Base-by-base conservation (phyloP, 2,329 filamentous ascomycete genomes). In the Myrmaecium sp. region DNA sequence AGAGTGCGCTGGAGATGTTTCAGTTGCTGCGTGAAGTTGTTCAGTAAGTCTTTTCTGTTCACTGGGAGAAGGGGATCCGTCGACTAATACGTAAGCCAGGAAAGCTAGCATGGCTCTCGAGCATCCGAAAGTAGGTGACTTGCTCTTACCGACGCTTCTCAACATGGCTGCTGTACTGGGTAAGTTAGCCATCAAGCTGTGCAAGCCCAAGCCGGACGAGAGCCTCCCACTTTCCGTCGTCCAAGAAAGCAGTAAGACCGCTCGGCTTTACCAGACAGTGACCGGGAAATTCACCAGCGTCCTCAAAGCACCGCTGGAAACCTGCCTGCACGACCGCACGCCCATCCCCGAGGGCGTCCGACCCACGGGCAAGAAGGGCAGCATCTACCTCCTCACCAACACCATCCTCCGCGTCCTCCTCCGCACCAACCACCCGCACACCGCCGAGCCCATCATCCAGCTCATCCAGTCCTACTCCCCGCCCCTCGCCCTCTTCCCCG, bases 341-440 rank as follows among this genome's bases (percentile, higher is more conserved):
- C 72, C 72, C 11, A 70, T 66, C 14, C 61, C 69, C 8, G 57
- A 58, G 9, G 60, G 62, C 0, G 51, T 66, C 14, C 49, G 46
- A 30, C 81, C 82, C 0, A 77, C 84, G 40, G 82, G 83, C 29
- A 91, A 84, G 47, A 82, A 86, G 44, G 57, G 76, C 7, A 84
- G 81, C 22, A 83, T 94, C 34, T 94, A 94, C 54, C 73, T 80
- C 31, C 83, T 92, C 53, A 84, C 83, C 32, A 94, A 94, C 44
- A 66, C 93, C 14, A 89, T 83, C 19, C 57, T 94, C 25, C 5
- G 5, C 19, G 7, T 11, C 14, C 14, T 29, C 17, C 11, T 17
- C n/a, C 6, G 3, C 22, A 36, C 6, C 9, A 18, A 8, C 27
- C 80, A 86, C 50, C 79, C 79, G 3, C 69, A 80, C 34, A 74